Base-by-base conservation (phyloP, 768 basidiomycete species). In the Mycena olivaceomarginata region DNA sequence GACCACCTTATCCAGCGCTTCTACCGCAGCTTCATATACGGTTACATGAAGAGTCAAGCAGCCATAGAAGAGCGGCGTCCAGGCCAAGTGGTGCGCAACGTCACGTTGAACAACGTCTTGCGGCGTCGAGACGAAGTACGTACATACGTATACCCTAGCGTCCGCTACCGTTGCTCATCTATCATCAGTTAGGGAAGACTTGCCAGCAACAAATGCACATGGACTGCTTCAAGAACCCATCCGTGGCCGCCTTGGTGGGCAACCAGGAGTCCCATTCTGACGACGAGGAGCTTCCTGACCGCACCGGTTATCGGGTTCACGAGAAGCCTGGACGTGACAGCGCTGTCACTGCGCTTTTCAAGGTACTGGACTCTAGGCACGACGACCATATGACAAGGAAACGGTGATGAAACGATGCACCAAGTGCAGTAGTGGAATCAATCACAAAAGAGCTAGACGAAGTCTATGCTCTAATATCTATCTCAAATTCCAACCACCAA, bases 181-280 rank as follows among this genome's bases (percentile, higher is more conserved):
- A 10, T 25, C 20, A 57, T 40, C 37, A 68, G 67, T 22, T 70
- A 4, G 13, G 16, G 20, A 3, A 5, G 37, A 5, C 4, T 56
- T 56, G 53, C 68, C 20, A 20, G 41, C n/a, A 0, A 25, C 45
- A 72, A 62, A 12, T 72, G 8, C 5, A 9, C 7, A 43, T 1
- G 40, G 70, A 63, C 16, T 37, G 60, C 70, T 72, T 72, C 40
- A 4, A 1, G 37, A 45, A 45, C 41, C 2, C 22, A 15, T 10
- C n/a, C 11, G 70, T 72, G 22, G n/a, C n/a, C 18, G 7, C 9
- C 4, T 37, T 72, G 46, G 70, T 60, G 18, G 60, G 22, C 5
- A 60, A 72, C 37, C 43, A 37, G 3, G 60, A 64, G 11, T 46
- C 60, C 18, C 70, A 72, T 51, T 72, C 70, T 45, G 70, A 72